Evolutionary conservation across 768 basidiomycete species (phyloP), one percentile per base, ranked within the genome.

Genomic region (Macrocybe gigantea): DNA sequence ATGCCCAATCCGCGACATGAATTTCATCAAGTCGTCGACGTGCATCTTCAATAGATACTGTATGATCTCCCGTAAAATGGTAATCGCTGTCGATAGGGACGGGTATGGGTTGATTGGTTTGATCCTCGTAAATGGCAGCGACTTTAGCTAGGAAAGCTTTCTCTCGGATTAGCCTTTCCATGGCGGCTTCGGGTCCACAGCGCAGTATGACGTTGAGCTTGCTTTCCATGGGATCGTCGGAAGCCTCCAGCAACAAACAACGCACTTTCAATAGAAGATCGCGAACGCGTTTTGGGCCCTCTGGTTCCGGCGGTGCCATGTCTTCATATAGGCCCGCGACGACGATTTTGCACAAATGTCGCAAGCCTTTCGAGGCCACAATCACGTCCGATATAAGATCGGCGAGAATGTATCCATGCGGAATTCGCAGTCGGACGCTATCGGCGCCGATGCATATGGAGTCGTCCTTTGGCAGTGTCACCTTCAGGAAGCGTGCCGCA

Each of bases 161-260:
- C 48, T 93, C 87, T 1, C 92, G 78, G 43, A 83, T 85, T 39
- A 82, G 64, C 31, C 93, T 73, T 10, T 79, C 74, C 44, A 74
- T 76, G 36, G 83, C 82, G 41, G 92, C 93, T 35, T 81, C 78
- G 34, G 77, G 65, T 0, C 91, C 93, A 41, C 80, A 77, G 49
- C 78, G 73, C 74, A 80, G 88, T 31, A 91, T 87, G 7, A 86
- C 70, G 33, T 80, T 86, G 13, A 96, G 65, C 50, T 74, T 79
- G 11, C 78, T 75, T 64, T 98, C 94, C 48, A 96, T 80, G 1
- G 83, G 78, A 56, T 93, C 88, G 62, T 98, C 94, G 15, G 82
- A 79, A 22, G 83, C 83, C 63, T 96, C 93, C 7, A 90, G 57
- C 41, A 79, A 81, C 33, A 95, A 57, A 38, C 72, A 72, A n/a